A percentile compares a stretch with the other conserved stretches of the same genome.
Evolutionary conservation across 1,284 basidiomycete genomes (phyloP).

Genomic region (Malassezia caprae): DNA sequence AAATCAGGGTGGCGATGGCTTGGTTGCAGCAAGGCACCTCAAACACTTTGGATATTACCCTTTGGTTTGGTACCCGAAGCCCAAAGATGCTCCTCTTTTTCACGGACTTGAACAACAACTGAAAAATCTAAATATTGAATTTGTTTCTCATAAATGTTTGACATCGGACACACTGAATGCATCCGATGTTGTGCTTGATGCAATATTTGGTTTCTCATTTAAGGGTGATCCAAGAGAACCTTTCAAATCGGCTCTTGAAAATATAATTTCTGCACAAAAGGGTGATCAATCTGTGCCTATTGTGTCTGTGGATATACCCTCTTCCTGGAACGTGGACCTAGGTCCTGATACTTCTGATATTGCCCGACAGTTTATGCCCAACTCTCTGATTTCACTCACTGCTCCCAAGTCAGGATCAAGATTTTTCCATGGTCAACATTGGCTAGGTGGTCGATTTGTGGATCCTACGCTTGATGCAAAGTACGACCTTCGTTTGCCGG

Average conservation of each 20-base stretch:
- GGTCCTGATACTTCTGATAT: slow-evolving; percentile 50
- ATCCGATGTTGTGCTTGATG: slow-evolving; percentile 79
- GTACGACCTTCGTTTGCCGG: slow-evolving; percentile 29
- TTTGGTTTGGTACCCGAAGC: slow-evolving; percentile 40
- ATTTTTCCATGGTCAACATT: slow-evolving; percentile 67
- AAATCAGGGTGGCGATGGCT: slow-evolving; percentile 74
- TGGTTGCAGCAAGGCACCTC: slow-evolving; percentile 89
- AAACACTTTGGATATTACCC: slow-evolving; percentile 42
- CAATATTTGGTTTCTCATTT: slow-evolving; percentile 97
- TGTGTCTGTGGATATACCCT: slow-evolving; percentile 74
- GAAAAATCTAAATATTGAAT: slow-evolving; percentile 67
- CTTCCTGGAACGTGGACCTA: slow-evolving; percentile 83
- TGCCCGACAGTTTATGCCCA: slow-evolving; percentile 57
- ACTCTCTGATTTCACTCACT: slow-evolving; percentile 78
- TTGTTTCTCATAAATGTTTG: slow-evolving; percentile 52
- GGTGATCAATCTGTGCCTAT: slow-evolving; percentile 22
- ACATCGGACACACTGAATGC: slow-evolving; percentile 53
- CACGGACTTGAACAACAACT: slow-evolving; percentile 72
- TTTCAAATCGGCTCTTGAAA: slow-evolving; percentile 65
- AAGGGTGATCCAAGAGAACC: slow-evolving; percentile 64
- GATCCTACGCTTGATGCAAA: slow-evolving; percentile 49
- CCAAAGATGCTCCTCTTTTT: slow-evolving; percentile 38
- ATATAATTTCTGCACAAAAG: slow-evolving; percentile 51
- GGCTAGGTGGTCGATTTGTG: slow-evolving; percentile 83
- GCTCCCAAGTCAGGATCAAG: slow-evolving; percentile 82